A percentile compares a stretch with the other conserved stretches of the same genome.
phyloP scores from a whole-genome alignment of 345 rosid species.

The Toxicodendron radicans region DNA sequence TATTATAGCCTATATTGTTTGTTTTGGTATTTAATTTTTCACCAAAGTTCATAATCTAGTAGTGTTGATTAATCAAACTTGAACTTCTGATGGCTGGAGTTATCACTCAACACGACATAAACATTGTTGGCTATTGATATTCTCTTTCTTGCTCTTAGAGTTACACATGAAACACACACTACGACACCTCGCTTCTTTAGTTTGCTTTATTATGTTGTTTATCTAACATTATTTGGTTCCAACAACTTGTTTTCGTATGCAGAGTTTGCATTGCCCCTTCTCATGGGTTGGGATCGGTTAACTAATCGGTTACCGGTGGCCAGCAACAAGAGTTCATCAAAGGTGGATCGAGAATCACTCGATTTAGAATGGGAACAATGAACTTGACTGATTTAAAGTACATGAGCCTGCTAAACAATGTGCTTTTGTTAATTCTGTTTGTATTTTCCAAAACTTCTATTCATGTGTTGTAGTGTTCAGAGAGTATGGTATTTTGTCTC shows the following conservation, averaged over 20 bases:
- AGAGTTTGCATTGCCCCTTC: conserved; percentile 92
- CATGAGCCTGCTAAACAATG: background rate
- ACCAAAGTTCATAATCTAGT: too few relatives aligned
- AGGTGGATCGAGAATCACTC: conserved; percentile 36
- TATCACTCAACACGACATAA: too few relatives aligned
- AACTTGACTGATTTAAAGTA: conserved; percentile 12
- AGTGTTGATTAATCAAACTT: too few relatives aligned
- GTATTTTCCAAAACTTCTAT: background rate
- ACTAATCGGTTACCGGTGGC: conserved; percentile 25
- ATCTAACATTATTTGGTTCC: background rate
- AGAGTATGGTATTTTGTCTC: background rate
- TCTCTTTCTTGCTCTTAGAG: too few relatives aligned
- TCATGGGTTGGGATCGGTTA: conserved; percentile 84
- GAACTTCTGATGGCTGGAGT: too few relatives aligned
- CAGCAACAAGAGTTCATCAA: conserved; percentile 30
- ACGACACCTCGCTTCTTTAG: too few relatives aligned
- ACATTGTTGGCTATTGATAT: too few relatives aligned
- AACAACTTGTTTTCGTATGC: conserved; percentile 28
- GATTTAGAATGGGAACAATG: conserved; percentile 80
- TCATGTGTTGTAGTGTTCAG: background rate
- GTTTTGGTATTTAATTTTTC: background rate
- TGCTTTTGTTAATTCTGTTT: background rate
- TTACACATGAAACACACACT: too few relatives aligned
- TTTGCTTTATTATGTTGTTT: background rate
- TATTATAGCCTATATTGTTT: background rate